phyloP scores from a whole-genome alignment of 1,284 basidiomycete genomes.

The Exobasidium cylindrosporum region DNA sequence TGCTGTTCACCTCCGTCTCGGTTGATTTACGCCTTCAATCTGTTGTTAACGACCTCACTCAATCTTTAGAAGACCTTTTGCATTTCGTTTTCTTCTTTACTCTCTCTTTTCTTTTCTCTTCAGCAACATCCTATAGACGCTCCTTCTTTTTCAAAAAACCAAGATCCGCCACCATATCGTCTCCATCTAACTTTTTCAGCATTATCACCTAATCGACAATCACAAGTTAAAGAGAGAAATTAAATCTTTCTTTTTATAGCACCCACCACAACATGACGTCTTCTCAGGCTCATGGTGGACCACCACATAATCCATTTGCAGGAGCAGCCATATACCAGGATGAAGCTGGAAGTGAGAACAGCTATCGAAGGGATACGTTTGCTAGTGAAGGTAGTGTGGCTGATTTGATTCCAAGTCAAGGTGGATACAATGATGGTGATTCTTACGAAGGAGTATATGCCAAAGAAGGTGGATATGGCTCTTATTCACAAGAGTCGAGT shows the following conservation, averaged over 20 bases:
- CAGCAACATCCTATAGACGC: background rate
- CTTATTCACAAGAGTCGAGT: constrained; percentile 35
- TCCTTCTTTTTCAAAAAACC: background rate
- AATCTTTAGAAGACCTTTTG: constrained; percentile 37
- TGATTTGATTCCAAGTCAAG: constrained; percentile 41
- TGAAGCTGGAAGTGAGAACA: constrained; percentile 38
- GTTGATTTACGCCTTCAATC: background rate
- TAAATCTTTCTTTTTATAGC: no score
- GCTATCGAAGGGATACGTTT: constrained; percentile 46
- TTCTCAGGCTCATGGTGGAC: constrained; percentile 6
- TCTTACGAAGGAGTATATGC: constrained; percentile 44
- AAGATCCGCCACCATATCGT: background rate
- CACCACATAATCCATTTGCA: constrained; percentile 35
- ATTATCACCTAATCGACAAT: background rate
- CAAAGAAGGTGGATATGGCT: constrained; percentile 29
- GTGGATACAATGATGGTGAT: constrained; percentile 38
- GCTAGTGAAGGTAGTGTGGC: constrained; percentile 45
- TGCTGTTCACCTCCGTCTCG: background rate
- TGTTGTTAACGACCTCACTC: background rate
- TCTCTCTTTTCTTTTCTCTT: constrained; percentile 50
- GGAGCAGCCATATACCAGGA: constrained; percentile 39
- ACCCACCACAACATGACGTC: constrained; percentile 4
- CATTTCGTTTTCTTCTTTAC: constrained; percentile 41
- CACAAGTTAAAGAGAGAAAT: background rate
- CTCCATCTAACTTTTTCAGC: background rate